Base-by-base conservation (phyloP, 768 basidiomycete species). In the Lentinula detonsa region DNA sequence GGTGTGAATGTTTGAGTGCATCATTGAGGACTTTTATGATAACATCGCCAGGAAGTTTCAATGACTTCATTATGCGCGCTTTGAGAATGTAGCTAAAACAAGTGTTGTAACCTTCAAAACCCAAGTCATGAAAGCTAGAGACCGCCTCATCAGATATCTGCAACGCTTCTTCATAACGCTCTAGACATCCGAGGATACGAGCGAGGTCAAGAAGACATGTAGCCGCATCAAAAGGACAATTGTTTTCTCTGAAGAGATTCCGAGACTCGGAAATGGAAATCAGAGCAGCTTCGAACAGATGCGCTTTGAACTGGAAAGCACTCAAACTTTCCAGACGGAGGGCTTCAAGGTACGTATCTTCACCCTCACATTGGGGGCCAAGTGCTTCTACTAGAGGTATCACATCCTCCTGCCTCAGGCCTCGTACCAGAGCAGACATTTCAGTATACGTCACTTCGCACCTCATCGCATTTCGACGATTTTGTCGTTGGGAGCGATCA, bases 91-190 rank as follows among this genome's bases (percentile, higher is more conserved):
- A 56, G 21, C 33, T 40, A 7, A 56, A 56, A 50, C 48, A 50
- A 21, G 48, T 50, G 48, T 50, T 50, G 18, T 56, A 56, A 16
- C 54, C 54, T 31, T 56, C 54, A 21, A 56, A 56, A 11, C 54
- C 54, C 21, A 56, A 18, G 21, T 40, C 39, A 21, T 40, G 54
- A 16, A 56, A 56, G 54, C 33, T 56, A 13, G 31, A 34, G 21
- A 56, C 39, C 6, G 54, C 54, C 11, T 40, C 54, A 21, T 56
- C 35, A 16, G 39, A 11, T 7, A 34, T 37, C 31, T 40, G 21
- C 31, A 56, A 39, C 10, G 54, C 54, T n/a, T 56, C 54, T 15
- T 56, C 54, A 5, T 56, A 40, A 40, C 54, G 54, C 16, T 40
- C 39, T 23, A 56, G 21, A 16, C 39, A 40, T 21, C 33, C 39